A percentile compares a stretch with the other conserved stretches of the same genome.
phyloP scores from a whole-genome alignment of 176 grass and related monocot species.

The Carex cristatella region DNA sequence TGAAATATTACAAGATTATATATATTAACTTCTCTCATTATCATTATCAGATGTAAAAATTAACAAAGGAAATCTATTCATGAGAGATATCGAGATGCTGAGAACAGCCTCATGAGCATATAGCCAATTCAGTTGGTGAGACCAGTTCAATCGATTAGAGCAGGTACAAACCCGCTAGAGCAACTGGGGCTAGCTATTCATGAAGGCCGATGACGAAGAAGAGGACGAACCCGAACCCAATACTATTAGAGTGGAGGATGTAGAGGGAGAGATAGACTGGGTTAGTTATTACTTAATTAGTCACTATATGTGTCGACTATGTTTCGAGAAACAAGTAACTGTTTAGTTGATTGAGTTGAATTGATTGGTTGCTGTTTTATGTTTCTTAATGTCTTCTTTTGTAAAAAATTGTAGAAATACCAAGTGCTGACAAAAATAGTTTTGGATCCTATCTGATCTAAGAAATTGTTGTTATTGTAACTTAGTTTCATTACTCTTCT shows the following conservation, averaged over 20 bases:
- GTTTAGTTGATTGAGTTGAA: slow-evolving; percentile 4
- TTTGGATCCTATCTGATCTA: no score
- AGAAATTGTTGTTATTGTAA: no score
- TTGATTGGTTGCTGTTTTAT: slow-evolving; percentile 3
- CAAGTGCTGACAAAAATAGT: not conserved
- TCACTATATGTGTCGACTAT: no score
- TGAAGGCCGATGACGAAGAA: slow-evolving; percentile 85
- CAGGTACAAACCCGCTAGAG: slow-evolving; percentile 76
- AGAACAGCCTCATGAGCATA: slow-evolving; percentile 53
- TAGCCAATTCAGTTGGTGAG: slow-evolving; percentile 61
- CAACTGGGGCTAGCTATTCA: slow-evolving; percentile 62
- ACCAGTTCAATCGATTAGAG: slow-evolving; percentile 47
- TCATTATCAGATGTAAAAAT: slow-evolving; percentile 92
- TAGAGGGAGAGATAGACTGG: slow-evolving; percentile 92
- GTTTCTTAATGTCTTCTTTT: not conserved
- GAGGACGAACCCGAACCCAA: slow-evolving; percentile 57
- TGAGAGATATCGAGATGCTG: slow-evolving; percentile 93
- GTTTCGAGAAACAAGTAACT: not conserved
- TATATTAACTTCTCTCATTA: not conserved
- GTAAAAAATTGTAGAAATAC: slow-evolving; percentile 18
- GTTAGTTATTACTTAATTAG: not conserved
- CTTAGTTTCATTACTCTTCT: no score
- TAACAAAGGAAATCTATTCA: slow-evolving; percentile 67
- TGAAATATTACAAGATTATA: not conserved
- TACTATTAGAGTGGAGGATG: slow-evolving; percentile 38